These are phyloP conservation scores for Calonectria pauciramosa DNA, from an alignment of 2,329 filamentous ascomycete genomes.

Conservation along the genomic window DNA sequence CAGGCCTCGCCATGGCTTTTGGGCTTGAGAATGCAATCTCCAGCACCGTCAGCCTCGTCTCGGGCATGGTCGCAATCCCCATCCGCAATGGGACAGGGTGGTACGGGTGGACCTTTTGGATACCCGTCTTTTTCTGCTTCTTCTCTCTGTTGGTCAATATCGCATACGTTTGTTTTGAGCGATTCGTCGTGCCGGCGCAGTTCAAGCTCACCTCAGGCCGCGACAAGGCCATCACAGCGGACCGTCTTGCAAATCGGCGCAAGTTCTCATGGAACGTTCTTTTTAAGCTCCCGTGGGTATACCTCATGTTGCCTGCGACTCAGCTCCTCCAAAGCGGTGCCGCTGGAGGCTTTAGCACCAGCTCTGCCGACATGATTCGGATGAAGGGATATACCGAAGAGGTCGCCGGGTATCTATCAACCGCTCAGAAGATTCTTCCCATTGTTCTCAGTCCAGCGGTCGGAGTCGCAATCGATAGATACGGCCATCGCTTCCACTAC, in stretches of 20 bases:
- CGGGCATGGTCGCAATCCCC: slow-evolving; percentile 41
- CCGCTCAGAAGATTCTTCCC: slow-evolving; percentile 35
- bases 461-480: slow-evolving; percentile 38
- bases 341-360: slow-evolving; percentile 35
- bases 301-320: slow-evolving; percentile 41
- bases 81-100: slow-evolving; percentile 40
- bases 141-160: slow-evolving; percentile 36
- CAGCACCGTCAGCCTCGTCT: slow-evolving; percentile 38
- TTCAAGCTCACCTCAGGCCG: slow-evolving; percentile 32
- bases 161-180: slow-evolving; percentile 40
- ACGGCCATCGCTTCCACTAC: slow-evolving; percentile 42
- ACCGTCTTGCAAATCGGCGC: slow-evolving; percentile 11
- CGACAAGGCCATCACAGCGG: slow-evolving; percentile 24
- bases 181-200: slow-evolving; percentile 22
- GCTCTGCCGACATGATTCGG: slow-evolving; percentile 40
- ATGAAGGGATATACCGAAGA: slow-evolving; percentile 43
- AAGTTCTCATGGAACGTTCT: slow-evolving; percentile 37
- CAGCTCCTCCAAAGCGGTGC: slow-evolving; percentile 41
- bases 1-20: slow-evolving; percentile 40
- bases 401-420: slow-evolving; percentile 39
- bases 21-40: slow-evolving; percentile 41
- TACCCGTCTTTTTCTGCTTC: slow-evolving; percentile 39
- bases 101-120: slow-evolving; percentile 44
- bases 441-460: slow-evolving; percentile 38
- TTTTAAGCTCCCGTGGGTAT: slow-evolving; percentile 35